Evolutionary conservation across 305 asterid genomes (phyloP).

Genomic region (Ajuga reptans): DNA sequence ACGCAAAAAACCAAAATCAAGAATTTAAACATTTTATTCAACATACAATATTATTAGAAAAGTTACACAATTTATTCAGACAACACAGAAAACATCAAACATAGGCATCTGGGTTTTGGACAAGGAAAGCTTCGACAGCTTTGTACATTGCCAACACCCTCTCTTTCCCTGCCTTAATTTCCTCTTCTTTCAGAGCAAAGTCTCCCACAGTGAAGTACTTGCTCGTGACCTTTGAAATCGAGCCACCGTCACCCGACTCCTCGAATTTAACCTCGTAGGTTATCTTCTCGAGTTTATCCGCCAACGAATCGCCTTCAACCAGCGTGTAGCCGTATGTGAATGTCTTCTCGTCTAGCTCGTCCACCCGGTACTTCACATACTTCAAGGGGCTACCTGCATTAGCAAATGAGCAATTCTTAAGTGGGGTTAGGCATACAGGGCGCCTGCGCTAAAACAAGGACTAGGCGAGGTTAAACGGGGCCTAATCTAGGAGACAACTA

Average conservation of each 20-base stretch:
- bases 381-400: conserved; percentile 25
- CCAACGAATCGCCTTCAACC: conserved; percentile 33
- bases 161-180: conserved; percentile 34
- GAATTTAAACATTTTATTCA: too few species aligned
- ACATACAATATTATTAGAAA: too few species aligned
- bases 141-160: conserved; percentile 37
- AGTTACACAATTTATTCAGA: background rate
- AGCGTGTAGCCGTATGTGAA: conserved; percentile 26
- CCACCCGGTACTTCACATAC: conserved; percentile 29
- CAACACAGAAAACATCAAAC: conserved; percentile 1
- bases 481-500: background rate
- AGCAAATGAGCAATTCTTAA: background rate
- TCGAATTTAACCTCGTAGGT: conserved; percentile 31
- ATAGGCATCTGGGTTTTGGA: conserved; percentile 36
- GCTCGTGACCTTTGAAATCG: conserved; percentile 33
- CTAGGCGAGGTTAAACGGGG: background rate
- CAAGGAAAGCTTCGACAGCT: conserved; percentile 37
- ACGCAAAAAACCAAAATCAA: too few species aligned
- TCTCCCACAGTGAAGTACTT: conserved; percentile 29
- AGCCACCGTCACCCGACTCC: conserved; percentile 26
- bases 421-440: too few species aligned
- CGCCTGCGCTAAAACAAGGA: too few species aligned
- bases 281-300: conserved; percentile 30
- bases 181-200: conserved; percentile 33
- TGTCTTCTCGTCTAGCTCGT: conserved; percentile 27